Conservation (phyloP, 1,284 basidiomycete genomes). For the Coniophora puteana region DNA sequence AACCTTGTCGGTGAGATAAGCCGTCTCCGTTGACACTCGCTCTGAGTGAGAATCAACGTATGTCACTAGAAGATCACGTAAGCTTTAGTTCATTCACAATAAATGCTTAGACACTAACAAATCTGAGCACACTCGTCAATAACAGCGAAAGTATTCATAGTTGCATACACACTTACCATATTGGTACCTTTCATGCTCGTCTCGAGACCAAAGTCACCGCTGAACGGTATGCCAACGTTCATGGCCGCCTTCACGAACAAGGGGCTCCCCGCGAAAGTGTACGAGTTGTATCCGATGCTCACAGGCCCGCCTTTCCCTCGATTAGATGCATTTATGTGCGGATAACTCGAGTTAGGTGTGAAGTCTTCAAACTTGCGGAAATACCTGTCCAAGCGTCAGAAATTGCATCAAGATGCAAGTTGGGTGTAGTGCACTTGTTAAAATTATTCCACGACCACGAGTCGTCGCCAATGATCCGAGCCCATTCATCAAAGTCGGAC, state of each 20-base stretch:
- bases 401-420: conserved; percentile 10
- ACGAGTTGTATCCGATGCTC: conserved; percentile 21
- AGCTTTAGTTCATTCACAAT: too few relatives aligned
- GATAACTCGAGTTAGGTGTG: conserved; percentile 37
- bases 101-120: conserved; percentile 23
- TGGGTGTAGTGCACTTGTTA: conserved; percentile 27
- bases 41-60: conserved; percentile 28
- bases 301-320: conserved; percentile 37
- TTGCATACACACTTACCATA: neutral
- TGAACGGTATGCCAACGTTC: neutral
- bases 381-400: conserved; percentile 33
- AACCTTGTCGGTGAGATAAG: conserved; percentile 32
- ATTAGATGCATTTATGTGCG: conserved; percentile 35
- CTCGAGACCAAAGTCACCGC: neutral
- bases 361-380: conserved; percentile 54
- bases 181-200: neutral
- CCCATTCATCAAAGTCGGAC: conserved; percentile 40
- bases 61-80: too few relatives aligned
- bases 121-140: conserved; percentile 26
- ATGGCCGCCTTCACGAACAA: neutral
- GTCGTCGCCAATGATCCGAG: conserved; percentile 29
- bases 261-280: conserved; percentile 2
- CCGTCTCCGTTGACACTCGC: conserved; percentile 31
- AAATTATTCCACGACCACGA: conserved; percentile 39
- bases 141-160: conserved; percentile 19